Percentiles rank a stretch among this genome's conserved stretches.
These are phyloP conservation scores for Fusarium sp. DNA, from an alignment of 2,329 filamentous ascomycete species.

Conservation along the genomic window DNA sequence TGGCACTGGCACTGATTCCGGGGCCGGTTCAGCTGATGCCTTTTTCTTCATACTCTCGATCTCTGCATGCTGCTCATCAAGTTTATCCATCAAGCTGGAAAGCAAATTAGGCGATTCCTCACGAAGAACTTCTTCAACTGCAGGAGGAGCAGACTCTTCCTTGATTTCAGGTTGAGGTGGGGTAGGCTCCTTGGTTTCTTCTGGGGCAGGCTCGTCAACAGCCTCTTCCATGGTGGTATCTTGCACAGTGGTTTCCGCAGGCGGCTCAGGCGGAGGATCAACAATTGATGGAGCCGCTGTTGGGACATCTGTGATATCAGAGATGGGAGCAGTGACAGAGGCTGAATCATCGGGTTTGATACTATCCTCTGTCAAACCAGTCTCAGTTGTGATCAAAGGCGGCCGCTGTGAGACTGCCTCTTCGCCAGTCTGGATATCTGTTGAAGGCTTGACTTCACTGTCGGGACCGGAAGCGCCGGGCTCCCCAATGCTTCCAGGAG, in stretches of 20 bases:
- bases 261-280: conserved; percentile 19
- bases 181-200: conserved; percentile 30
- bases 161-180: conserved; percentile 24
- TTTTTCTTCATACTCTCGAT: conserved; percentile 5
- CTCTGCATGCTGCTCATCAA: conserved; percentile 50
- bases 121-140: conserved; percentile 42
- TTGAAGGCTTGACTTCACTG: conserved; percentile 39
- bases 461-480: conserved; percentile 36
- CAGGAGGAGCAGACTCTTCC: conserved; percentile 41
- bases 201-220: conserved; percentile 5
- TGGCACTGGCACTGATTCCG: not conserved
- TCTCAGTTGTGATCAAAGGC: conserved; percentile 43
- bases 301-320: conserved; percentile 44
- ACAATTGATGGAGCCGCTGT: conserved; percentile 36
- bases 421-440: conserved; percentile 36
- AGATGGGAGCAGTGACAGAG: conserved; percentile 43
- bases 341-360: conserved; percentile 53
- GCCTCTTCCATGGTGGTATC: not conserved
- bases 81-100: conserved; percentile 55
- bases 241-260: conserved; percentile 28
- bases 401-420: conserved; percentile 34
- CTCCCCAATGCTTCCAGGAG: conserved; percentile 42
- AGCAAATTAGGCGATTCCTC: conserved; percentile 50
- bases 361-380: conserved; percentile 49
- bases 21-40: not conserved